Base-by-base conservation (phyloP, 2,329 filamentous ascomycete species). In the Magnaporthiopsis incrustans region DNA sequence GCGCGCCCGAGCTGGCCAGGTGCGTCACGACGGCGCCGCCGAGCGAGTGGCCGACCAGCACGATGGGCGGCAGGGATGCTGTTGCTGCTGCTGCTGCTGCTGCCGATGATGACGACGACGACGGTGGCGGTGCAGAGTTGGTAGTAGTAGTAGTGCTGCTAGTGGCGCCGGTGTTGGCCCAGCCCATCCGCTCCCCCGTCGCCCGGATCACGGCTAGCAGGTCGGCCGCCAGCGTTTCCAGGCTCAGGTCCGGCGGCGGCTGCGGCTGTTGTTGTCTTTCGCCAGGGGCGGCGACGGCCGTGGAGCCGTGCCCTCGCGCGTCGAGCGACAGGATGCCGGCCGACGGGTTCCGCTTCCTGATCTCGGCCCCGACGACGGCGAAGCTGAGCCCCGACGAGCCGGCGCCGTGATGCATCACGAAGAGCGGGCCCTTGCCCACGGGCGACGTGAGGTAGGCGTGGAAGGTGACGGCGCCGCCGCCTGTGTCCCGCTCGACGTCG, bases 381-480 rank as follows among this genome's bases (percentile, higher is more conserved):
- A 98, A 99, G 2, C 92, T 96, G 65, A 98, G 84, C 8, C 90
- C 96, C 0, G 93, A 97, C 4, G 93, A 96, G 22, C 95, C 95
- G 57, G 91, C 95, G 56, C 95, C 95, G 77, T 99, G 95, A 73
- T 99, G 95, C 77, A 90, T 91, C 66, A 98, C 89, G 75, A 99
- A 93, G 6, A 99, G 80, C 0, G 94, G 92, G 0, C 89, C 91
- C 66, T 84, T 83, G 53, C 83, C 87, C 57, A 83, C 82, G 11
- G 94, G 93, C 0, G 92, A 92, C 26, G 87, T 97, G 58, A 98
- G 81, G 75, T 98, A 98, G 65, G 86, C 90, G 78, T 99, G 95
- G 72, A 93, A 89, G 62, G 81, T 85, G 57, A 91, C 84, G 27
- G 33, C 57, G 15, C 53, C 72, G 68, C 44, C 74, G n/a, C 3